Evolutionary conservation across 345 rosid genomes (phyloP), one percentile per base, ranked within the genome.

Genomic region (Nasturtium officinale): DNA sequence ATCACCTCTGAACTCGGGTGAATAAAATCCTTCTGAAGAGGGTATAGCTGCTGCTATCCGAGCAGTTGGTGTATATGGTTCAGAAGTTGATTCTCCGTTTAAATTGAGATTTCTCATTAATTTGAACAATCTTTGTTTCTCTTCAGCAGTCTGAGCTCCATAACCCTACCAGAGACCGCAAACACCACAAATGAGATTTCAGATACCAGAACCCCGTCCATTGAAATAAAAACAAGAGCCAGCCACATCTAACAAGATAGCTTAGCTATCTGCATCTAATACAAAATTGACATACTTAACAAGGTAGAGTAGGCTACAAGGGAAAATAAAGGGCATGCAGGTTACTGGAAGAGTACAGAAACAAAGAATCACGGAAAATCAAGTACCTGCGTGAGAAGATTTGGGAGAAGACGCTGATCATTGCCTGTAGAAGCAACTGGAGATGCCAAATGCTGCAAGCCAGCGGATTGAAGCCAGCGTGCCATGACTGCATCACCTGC

Each of bases 401-500:
- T 95, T 47, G 99, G 99, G 12, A 88, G 90, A 77, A 78, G 87
- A 52, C 96, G 96, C 26, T 96, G 91, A 77, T 96, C 99, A 56
- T 84, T 81, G 74, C 86, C 88, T 0, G 91, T 80, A 21, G 96
- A 86, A 74, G 96, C 91, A 85, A 87, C 55, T 7, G 99, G 99
- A 65, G 99, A 92, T 70, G 95, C 99, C 80, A 96, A 85, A 87
- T 96, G 99, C 91, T 96, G 99, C 96, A 96, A 79, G 58, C 99
- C 99, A 45, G 98, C 95, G 46, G 99, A 96, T 79, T 96, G 99
- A 64, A 96, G 90, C 98, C 97, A 96, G 73, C 99, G 90, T 2
- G 98, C 98, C 99, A 89, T 96, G 73, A 90, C 98, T 0, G 98
- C 99, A 73, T 92, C 99, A n/a, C 98, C 90, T 0, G 97, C 96